Conservation (phyloP, 768 basidiomycete genomes). For the Leccinum fibrillosum region DNA sequence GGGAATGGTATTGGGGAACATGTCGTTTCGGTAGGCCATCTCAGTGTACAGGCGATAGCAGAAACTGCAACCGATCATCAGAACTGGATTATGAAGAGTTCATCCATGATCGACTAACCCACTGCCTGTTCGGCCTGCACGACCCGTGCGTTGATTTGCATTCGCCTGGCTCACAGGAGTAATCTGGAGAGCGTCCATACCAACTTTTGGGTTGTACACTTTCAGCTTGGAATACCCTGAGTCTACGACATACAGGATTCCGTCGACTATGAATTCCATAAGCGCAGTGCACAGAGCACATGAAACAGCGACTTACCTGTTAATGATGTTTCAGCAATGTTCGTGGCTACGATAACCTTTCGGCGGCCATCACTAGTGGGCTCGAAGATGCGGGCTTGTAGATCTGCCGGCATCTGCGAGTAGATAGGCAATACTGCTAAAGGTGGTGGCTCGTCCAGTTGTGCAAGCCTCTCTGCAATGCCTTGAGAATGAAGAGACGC, state of each 20-base stretch:
- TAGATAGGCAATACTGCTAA: conserved; percentile 96
- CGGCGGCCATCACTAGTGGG: conserved; percentile 90
- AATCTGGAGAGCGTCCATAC: conserved; percentile 99
- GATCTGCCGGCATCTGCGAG: conserved; percentile 98
- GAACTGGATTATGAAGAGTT: neutral
- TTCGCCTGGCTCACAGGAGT: conserved; percentile 99
- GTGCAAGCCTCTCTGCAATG: conserved; percentile 75
- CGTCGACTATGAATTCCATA: conserved; percentile 65
- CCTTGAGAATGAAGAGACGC: neutral
- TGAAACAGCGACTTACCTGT: conserved; percentile 54
- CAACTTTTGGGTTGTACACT: conserved; percentile 98
- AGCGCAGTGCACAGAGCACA: neutral
- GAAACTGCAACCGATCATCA: conserved; percentile 48
- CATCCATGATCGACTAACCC: conserved; percentile 54
- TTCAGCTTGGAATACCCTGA: conserved; percentile 96
- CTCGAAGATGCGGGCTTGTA: conserved; percentile 97
- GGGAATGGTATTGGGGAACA: conserved; percentile 94
- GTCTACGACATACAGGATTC: conserved; percentile 96
- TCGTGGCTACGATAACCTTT: conserved; percentile 98
- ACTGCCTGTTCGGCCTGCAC: conserved; percentile 93
- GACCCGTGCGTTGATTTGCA: conserved; percentile 92
- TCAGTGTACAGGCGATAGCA: conserved; percentile 98
- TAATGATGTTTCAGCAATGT: conserved; percentile 97
- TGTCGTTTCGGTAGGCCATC: conserved; percentile 92
- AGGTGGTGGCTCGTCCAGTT: conserved; percentile 86